These are phyloP conservation scores for Stentor coeruleus DNA, from an alignment of 73 alveolate species.

Conservation along the genomic window DNA sequence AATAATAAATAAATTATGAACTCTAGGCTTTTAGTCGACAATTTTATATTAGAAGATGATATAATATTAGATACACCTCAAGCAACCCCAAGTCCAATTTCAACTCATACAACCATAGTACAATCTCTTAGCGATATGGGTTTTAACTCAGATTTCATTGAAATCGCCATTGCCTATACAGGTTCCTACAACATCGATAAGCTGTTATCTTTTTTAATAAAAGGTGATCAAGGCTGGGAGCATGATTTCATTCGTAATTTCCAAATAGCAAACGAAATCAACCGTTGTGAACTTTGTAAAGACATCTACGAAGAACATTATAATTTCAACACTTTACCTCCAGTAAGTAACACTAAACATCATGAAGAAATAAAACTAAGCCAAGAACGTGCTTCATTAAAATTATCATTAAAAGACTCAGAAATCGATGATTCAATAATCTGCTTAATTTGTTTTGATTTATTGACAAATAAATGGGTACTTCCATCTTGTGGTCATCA, in stretches of 20 bases:
- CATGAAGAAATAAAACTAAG: neutral
- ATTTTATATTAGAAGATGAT: too few relatives aligned
- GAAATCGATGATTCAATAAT: neutral
- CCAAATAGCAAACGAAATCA: neutral
- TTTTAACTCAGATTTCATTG: neutral
- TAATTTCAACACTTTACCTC: neutral
- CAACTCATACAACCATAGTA: too few relatives aligned
- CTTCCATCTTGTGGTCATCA: neutral
- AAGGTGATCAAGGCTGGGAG: slow-evolving; percentile 17
- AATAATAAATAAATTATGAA: too few relatives aligned
- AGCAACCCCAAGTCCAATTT: too few relatives aligned
- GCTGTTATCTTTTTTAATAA: neutral
- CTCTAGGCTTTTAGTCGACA: too few relatives aligned
- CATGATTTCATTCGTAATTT: slow-evolving; percentile 8
- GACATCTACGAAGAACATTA: neutral
- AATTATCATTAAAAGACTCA: neutral
- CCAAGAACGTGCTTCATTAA: neutral
- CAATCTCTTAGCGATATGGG: slow-evolving; percentile 13
- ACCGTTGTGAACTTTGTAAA: neutral
- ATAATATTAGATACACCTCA: too few relatives aligned
- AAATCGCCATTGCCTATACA: neutral
- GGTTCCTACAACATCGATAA: neutral
- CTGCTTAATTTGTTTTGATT: slow-evolving; percentile 29
- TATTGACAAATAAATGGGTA: neutral
- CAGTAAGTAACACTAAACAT: neutral